These are phyloP conservation scores for Westerdykella aurantiaca DNA, from an alignment of 2,329 filamentous ascomycete genomes.

Conservation along the genomic window DNA sequence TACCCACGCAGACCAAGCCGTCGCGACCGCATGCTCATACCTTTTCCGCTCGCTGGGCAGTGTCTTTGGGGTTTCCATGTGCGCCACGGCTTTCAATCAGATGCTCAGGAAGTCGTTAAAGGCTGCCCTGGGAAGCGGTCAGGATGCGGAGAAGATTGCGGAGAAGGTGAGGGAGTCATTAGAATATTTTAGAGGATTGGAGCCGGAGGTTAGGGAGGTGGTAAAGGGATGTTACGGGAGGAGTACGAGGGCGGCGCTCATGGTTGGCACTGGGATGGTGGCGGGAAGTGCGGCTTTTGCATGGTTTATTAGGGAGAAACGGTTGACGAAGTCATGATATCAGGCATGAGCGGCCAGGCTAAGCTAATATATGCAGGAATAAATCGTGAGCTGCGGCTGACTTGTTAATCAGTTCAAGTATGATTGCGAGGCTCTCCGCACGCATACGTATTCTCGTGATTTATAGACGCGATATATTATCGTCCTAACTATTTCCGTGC, in stretches of 20 bases:
- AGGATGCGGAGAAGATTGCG: conserved; percentile 60
- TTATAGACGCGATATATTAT: no score
- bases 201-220: conserved; percentile 53
- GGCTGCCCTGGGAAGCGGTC: conserved; percentile 49
- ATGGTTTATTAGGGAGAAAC: conserved; percentile 44
- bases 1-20: conserved; percentile 60
- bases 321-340: conserved; percentile 16
- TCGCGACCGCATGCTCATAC: conserved; percentile 73
- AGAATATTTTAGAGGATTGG: conserved; percentile 60
- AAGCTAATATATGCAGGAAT: background rate
- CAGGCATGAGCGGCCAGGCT: background rate
- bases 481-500: no score
- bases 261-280: conserved; percentile 47
- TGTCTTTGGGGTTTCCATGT: conserved; percentile 62
- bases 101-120: conserved; percentile 55
- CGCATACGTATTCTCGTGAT: no score
- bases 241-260: conserved; percentile 49
- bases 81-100: conserved; percentile 67
- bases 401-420: no score
- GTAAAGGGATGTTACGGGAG: conserved; percentile 63
- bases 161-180: conserved; percentile 64
- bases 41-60: conserved; percentile 69
- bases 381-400: no score
- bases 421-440: no score
- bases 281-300: conserved; percentile 43